These are phyloP conservation scores for Taiwanofungus camphoratus DNA, from an alignment of 1,284 basidiomycete species.

Conservation along the genomic window DNA sequence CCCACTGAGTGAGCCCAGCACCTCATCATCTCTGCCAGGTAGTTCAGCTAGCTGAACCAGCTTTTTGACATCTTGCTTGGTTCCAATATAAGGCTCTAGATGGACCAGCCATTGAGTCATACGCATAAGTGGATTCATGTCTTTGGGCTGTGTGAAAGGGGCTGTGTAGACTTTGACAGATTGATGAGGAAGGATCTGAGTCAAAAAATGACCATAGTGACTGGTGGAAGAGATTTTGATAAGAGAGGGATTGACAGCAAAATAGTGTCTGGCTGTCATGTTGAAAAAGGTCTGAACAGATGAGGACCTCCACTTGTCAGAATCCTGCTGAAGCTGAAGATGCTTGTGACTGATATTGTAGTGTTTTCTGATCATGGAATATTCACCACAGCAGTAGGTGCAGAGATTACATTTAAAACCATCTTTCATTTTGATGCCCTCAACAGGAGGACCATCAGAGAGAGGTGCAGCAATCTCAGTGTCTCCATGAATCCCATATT, in stretches of 20 bases:
- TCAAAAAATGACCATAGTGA: not conserved
- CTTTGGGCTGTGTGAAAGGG: not conserved
- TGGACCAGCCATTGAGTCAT: not conserved
- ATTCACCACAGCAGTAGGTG: not conserved
- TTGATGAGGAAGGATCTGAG: not conserved
- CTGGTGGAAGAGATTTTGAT: not conserved
- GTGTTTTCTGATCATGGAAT: not conserved
- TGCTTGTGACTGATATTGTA: not conserved
- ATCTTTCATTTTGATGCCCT: not conserved
- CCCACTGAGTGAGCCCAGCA: not conserved
- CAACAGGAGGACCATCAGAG: not conserved
- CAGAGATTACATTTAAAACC: not conserved
- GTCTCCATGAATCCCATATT: not conserved
- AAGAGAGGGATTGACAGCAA: not conserved
- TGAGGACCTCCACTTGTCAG: not conserved
- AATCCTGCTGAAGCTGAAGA: not conserved
- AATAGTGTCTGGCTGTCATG: not conserved
- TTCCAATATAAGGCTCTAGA: not conserved
- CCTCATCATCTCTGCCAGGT: not conserved
- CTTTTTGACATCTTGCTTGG: not conserved
- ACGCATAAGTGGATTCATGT: not conserved
- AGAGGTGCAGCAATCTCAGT: not conserved
- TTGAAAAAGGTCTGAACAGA: slow-evolving; percentile 1
- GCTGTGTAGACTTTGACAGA: not conserved
- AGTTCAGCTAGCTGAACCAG: not conserved